Conservation (phyloP, 306 rosid genomes). For the Sesbania bispinosa region DNA sequence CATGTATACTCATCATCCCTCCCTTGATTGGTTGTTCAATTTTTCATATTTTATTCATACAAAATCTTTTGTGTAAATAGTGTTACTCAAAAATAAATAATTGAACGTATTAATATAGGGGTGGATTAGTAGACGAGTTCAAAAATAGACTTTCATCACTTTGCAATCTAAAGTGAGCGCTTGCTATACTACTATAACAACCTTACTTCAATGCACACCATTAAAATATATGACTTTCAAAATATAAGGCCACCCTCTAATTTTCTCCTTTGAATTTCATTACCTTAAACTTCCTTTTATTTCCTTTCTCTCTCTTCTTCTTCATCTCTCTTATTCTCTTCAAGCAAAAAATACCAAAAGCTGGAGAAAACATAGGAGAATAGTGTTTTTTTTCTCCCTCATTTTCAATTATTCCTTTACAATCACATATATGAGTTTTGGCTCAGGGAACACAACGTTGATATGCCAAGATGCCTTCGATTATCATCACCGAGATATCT, state of each 20-base stretch:
- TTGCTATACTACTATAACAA: not conserved
- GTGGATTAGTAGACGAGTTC: not conserved
- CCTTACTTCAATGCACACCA: constrained; percentile 18
- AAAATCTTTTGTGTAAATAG: no score
- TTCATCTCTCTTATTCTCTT: not conserved
- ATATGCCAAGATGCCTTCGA: constrained; percentile 34
- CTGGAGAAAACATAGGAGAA: not conserved
- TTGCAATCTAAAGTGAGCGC: not conserved
- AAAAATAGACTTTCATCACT: not conserved
- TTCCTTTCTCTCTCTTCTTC: not conserved
- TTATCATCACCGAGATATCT: not conserved
- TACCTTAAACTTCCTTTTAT: not conserved
- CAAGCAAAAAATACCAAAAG: no score
- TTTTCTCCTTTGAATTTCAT: no score
- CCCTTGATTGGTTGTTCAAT: no score
- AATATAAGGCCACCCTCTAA: constrained; percentile 33
- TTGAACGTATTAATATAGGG: not conserved
- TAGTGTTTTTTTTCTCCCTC: not conserved
- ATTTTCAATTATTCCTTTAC: not conserved
- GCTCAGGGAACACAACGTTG: constrained; percentile 9
- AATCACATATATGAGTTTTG: not conserved
- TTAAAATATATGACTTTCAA: constrained; percentile 19
- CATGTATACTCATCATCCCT: no score
- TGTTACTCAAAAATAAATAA: no score
- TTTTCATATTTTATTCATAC: no score